Evolutionary conservation across 106 monocot genomes (phyloP).

Genomic region (Agapanthus africanus): DNA sequence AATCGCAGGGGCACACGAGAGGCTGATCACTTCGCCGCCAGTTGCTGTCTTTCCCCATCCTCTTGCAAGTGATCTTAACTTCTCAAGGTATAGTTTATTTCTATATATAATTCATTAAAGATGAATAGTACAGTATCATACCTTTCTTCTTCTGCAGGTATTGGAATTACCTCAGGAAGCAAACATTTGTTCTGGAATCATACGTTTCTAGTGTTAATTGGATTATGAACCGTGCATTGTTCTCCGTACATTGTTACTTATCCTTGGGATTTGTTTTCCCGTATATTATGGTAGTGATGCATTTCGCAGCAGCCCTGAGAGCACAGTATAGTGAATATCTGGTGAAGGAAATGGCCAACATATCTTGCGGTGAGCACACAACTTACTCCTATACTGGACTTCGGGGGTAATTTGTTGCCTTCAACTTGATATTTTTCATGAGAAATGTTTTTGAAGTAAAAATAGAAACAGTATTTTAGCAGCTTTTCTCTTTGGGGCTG

Average conservation of each 20-base stretch:
- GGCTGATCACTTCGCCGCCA: slow-evolving; percentile 87
- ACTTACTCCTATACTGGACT: neutral
- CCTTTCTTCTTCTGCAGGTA: slow-evolving; percentile 42
- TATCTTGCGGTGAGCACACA: slow-evolving; percentile 56
- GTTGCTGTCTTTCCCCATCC: slow-evolving; percentile 98
- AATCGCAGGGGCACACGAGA: slow-evolving; percentile 69
- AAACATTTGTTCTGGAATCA: slow-evolving; percentile 98
- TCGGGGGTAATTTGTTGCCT: neutral
- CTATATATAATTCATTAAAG: no score
- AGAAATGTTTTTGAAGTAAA: neutral
- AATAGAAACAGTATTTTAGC: neutral
- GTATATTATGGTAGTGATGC: slow-evolving; percentile 76
- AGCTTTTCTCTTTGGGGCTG: neutral
- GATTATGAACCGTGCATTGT: slow-evolving; percentile 97
- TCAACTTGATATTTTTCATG: neutral
- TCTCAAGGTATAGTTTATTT: slow-evolving; percentile 52
- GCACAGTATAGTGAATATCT: slow-evolving; percentile 42
- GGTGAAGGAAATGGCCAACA: slow-evolving; percentile 29
- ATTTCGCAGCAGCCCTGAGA: slow-evolving; percentile 61
- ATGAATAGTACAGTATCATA: neutral
- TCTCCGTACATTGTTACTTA: slow-evolving; percentile 78
- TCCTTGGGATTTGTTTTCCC: slow-evolving; percentile 90
- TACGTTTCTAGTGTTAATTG: slow-evolving; percentile 85
- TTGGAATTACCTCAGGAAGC: slow-evolving; percentile 99
- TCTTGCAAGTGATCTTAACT: slow-evolving; percentile 94